Conservation (phyloP, 2,329 filamentous ascomycete species). For the Gaeumannomyces tritici region DNA sequence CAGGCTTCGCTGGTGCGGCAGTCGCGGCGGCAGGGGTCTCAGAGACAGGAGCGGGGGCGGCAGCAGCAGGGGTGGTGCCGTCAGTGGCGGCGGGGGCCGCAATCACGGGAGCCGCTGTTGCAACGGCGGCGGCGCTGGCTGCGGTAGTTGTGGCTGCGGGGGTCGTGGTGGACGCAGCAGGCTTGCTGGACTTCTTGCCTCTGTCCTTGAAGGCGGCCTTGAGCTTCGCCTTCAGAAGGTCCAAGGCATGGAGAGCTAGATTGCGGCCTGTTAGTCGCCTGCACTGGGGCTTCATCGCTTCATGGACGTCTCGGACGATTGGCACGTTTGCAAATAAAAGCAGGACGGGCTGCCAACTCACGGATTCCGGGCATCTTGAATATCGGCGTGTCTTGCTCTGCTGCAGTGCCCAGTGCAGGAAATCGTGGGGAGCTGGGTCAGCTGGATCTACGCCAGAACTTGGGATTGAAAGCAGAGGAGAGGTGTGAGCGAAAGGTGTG, state of each 20-base stretch:
- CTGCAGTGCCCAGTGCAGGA: too few species aligned
- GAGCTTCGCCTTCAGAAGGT: slow-evolving; percentile 6
- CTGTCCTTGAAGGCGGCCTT: slow-evolving; percentile 4
- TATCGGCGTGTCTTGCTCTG: background rate
- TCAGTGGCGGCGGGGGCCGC: too few species aligned
- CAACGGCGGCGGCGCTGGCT: too few species aligned
- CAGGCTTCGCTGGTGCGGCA: background rate
- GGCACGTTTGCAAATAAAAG: background rate
- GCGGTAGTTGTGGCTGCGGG: background rate
- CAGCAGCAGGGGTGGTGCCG: background rate
- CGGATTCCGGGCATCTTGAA: slow-evolving; percentile 3
- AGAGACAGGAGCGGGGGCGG: background rate
- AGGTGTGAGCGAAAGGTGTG: too few species aligned
- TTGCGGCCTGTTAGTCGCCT: too few species aligned
- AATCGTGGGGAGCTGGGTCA: too few species aligned
- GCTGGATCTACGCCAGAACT: too few species aligned
- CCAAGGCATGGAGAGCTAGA: slow-evolving; percentile 2
- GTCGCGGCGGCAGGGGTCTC: too few species aligned
- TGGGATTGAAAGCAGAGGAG: too few species aligned
- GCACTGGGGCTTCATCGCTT: background rate
- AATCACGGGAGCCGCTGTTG: too few species aligned
- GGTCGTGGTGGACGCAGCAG: background rate
- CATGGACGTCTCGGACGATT: background rate
- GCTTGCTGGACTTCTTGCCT: slow-evolving; percentile 2
- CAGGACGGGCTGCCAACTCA: background rate